These are phyloP conservation scores for Fusarium sp. DNA, from an alignment of 2,329 filamentous ascomycete species.

Conservation along the genomic window DNA sequence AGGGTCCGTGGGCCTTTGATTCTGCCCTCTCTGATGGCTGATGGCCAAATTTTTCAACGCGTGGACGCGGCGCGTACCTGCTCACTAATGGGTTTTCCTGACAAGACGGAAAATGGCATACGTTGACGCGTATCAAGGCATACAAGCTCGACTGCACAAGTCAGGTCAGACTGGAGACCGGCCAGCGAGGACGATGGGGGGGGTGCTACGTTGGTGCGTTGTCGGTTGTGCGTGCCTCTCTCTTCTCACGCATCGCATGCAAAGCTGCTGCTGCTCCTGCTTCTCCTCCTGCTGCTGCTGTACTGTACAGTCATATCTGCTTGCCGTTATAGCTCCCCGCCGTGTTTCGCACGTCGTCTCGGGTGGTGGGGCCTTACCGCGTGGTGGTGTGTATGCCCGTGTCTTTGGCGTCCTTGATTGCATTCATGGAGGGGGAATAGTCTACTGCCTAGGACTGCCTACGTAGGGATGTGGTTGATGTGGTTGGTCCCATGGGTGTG, in stretches of 20 bases:
- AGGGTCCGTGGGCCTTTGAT: slow-evolving; percentile 20
- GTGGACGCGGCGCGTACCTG: slow-evolving; percentile 35
- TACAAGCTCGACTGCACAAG: slow-evolving; percentile 5
- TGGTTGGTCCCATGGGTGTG: slow-evolving; percentile 25
- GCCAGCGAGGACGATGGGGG: neutral
- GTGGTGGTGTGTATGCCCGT: slow-evolving; percentile 19
- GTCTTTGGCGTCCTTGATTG: slow-evolving; percentile 10
- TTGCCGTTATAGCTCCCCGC: slow-evolving; percentile 25
- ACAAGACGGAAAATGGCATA: neutral
- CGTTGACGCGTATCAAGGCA: neutral
- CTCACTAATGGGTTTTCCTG: neutral
- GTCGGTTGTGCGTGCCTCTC: slow-evolving; percentile 22
- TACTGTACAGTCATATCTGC: slow-evolving; percentile 26
- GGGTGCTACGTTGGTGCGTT: slow-evolving; percentile 22
- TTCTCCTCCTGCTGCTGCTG: slow-evolving; percentile 15
- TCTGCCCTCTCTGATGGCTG: slow-evolving; percentile 15
- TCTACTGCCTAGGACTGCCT: neutral
- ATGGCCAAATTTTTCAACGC: slow-evolving; percentile 17
- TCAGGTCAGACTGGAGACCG: slow-evolving; percentile 14
- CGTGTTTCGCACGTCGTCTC: slow-evolving; percentile 31
- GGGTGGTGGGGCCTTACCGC: slow-evolving; percentile 28
- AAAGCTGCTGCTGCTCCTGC: slow-evolving; percentile 5
- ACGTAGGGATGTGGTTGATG: slow-evolving; percentile 10
- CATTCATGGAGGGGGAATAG: neutral
- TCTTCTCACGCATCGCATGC: slow-evolving; percentile 28